Conservation (phyloP, 306 rosid genomes). For the Alnus rubra region DNA sequence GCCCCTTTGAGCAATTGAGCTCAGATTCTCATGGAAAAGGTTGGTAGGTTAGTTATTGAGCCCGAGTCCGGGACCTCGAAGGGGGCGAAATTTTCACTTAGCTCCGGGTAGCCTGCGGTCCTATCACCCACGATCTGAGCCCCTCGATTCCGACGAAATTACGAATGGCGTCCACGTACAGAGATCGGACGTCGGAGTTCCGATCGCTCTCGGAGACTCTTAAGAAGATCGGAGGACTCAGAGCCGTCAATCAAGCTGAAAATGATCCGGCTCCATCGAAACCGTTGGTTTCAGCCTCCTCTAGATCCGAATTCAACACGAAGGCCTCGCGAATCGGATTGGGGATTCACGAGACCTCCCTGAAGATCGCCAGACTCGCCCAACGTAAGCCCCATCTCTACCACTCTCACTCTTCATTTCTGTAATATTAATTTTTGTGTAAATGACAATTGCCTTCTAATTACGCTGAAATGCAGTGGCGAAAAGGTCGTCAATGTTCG, state of each 20-base stretch:
- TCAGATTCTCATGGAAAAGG: not conserved
- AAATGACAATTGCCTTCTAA: too few species aligned
- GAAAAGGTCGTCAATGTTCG: constrained; percentile 83
- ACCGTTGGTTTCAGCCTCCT: constrained; percentile 15
- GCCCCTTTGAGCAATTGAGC: too few species aligned
- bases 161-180: constrained; percentile 62
- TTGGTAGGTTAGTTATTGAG: not conserved
- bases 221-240: constrained; percentile 59
- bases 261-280: constrained; percentile 45
- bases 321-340: constrained; percentile 80
- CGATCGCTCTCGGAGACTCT: constrained; percentile 67
- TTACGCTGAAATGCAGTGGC: constrained; percentile 59
- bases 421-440: too few species aligned
- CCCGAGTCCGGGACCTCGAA: not conserved
- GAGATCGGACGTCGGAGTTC: constrained; percentile 93
- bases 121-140: not conserved
- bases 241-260: constrained; percentile 36
- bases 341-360: constrained; percentile 80
- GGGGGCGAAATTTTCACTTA: not conserved
- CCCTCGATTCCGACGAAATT: constrained; percentile 6
- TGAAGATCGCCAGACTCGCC: constrained; percentile 70
- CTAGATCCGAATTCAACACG: constrained; percentile 79
- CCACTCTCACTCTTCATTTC: not conserved
- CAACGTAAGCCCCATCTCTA: constrained; percentile 41
- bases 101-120: not conserved